Evolutionary conservation across 345 rosid genomes (phyloP), one percentile per base, ranked within the genome.

Genomic region (Psidium friedrichsthalianum): DNA sequence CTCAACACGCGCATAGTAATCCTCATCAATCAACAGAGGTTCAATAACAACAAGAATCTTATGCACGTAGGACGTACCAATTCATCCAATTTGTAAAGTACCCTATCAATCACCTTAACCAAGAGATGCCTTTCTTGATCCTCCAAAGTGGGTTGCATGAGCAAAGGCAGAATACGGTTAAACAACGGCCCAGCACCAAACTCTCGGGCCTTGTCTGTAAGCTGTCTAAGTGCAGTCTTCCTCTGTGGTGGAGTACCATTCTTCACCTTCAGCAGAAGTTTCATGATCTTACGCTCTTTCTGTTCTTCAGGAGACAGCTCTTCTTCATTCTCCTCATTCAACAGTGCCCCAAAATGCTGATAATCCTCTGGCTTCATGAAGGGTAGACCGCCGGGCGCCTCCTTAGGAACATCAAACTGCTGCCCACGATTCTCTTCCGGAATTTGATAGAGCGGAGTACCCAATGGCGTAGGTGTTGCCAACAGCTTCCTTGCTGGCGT

Each of bases 41-140:
- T 97, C 99, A 86, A 97, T 97, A 86, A 97, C 99, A 74, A 97
- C 99, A 89, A 97, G 99, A 90, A 97, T 95, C 89, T 96, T 97
- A 90, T 97, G 99, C 86, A 97, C 99, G 85, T 82, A 96, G 99
- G 99, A 90, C 99, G 93, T 74, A 97, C 98, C 93, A 97, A 86
- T 92, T 97, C 99, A 92, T 97, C 99, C 87, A 97, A 92, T 86
- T 95, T 96, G 87, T 97, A 97, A 84, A 97, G 88, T 85, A 97
- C 93, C 86, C 99, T 95, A 84, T 97, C 98, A 89, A 97, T 97
- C 52, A 97, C 99, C 94, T 97, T 97, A 51, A 96, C 99, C 89
- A 97, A 90, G 86, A 96, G 99, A 94, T 97, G 99, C 90, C 99
- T 94, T 91, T 97, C 85, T n/a, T 97, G 99, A 90, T 97, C 99